Evolutionary conservation across 768 basidiomycete genomes (phyloP).

Genomic region (Tulasnella sp.): DNA sequence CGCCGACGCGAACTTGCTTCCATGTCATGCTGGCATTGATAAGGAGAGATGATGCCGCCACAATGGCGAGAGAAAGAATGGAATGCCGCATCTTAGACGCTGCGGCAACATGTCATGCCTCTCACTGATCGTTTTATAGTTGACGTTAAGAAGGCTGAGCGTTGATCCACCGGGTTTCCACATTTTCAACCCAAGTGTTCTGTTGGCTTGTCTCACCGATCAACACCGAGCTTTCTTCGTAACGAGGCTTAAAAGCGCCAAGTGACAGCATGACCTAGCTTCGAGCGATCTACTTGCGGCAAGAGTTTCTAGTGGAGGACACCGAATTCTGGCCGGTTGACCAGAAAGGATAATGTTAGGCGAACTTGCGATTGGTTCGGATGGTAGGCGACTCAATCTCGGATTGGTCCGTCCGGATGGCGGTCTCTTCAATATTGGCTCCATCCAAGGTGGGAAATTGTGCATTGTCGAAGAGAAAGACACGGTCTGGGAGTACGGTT

Average conservation of each 20-base stretch:
- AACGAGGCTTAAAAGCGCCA: background rate
- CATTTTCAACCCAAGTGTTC: background rate
- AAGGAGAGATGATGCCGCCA: background rate
- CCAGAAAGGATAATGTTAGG: background rate
- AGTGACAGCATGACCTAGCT: background rate
- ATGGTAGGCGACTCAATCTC: background rate
- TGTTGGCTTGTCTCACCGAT: background rate
- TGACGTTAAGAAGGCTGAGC: background rate
- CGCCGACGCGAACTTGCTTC: slow-evolving; percentile 7
- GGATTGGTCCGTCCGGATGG: too few species aligned
- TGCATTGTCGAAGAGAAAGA: too few species aligned
- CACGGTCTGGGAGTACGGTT: too few species aligned
- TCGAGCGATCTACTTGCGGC: background rate
- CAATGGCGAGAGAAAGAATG: background rate
- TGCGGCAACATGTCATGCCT: background rate
- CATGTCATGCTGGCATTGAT: background rate
- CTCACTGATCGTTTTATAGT: background rate
- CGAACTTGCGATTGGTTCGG: background rate
- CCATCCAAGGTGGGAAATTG: too few species aligned
- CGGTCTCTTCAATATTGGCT: too few species aligned
- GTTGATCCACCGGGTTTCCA: background rate
- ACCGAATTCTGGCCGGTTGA: background rate
- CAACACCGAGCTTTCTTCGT: background rate
- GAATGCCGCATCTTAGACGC: background rate
- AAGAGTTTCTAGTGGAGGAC: background rate